These are phyloP conservation scores for Candida suzukii DNA, from an alignment of 805 yeast genomes.

Conservation along the genomic window DNA sequence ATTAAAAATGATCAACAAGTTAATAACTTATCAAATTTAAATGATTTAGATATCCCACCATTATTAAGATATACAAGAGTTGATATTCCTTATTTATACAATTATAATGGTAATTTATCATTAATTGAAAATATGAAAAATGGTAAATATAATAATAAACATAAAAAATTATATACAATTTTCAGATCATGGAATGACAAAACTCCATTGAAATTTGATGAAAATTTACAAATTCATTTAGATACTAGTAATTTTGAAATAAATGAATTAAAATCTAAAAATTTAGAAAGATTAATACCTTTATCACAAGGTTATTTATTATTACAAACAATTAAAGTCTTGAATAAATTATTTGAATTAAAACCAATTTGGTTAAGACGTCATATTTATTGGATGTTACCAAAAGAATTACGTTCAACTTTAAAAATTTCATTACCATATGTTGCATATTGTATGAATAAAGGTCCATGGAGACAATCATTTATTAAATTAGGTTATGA, in stretches of 20 bases:
- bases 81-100: conserved; percentile 70
- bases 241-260: conserved; percentile 28
- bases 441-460: conserved; percentile 71
- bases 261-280: conserved; percentile 19
- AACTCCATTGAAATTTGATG: conserved; percentile 45
- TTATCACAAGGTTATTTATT: conserved; percentile 27
- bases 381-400: conserved; percentile 54
- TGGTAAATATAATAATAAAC: conserved; percentile 2
- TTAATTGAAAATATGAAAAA: conserved; percentile 4
- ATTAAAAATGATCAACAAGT: conserved; percentile 5
- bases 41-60: conserved; percentile 63
- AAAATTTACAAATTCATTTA: conserved; percentile 40
- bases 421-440: conserved; percentile 78
- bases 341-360: conserved; percentile 45
- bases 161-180: conserved; percentile 46
- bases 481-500: conserved; percentile 74
- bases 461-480: conserved; percentile 94
- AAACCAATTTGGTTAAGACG: conserved; percentile 86
- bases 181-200: conserved; percentile 42
- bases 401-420: conserved; percentile 34
- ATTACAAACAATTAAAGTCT: conserved; percentile 35
- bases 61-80: conserved; percentile 79
- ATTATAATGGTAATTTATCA: conserved; percentile 60
- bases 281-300: conserved; percentile 15
- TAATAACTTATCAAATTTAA: conserved; percentile 17